A percentile compares a stretch with the other conserved stretches of the same genome.
phyloP scores from a whole-genome alignment of 768 basidiomycete species.

The Trametes meyenii region DNA sequence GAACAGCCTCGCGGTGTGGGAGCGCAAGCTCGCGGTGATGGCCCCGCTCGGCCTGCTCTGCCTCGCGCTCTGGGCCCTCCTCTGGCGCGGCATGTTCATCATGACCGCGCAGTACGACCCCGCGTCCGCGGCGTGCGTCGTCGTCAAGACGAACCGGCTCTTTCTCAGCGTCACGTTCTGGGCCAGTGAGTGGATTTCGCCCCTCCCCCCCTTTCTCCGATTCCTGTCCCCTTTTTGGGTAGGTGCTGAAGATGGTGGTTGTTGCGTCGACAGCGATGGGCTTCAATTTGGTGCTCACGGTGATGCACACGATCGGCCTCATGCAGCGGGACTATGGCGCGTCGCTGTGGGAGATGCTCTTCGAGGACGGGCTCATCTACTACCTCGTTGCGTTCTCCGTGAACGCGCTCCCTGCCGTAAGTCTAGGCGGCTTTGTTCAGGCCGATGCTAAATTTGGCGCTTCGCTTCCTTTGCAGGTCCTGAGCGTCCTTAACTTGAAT shows the following conservation, averaged over 20 bases:
- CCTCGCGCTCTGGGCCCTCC: constrained; percentile 64
- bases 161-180: constrained; percentile 69
- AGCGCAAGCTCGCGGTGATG: constrained; percentile 54
- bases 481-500: constrained; percentile 62
- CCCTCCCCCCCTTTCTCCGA: neutral
- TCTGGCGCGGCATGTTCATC: constrained; percentile 73
- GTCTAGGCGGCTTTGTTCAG: constrained; percentile 25
- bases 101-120: constrained; percentile 59
- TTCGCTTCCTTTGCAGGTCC: constrained; percentile 39
- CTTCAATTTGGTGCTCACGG: constrained; percentile 64
- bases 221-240: neutral
- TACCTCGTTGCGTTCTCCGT: constrained; percentile 67
- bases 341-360: constrained; percentile 69
- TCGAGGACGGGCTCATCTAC: constrained; percentile 73
- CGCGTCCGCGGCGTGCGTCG: constrained; percentile 45
- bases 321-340: constrained; percentile 50
- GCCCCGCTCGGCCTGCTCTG: constrained; percentile 55
- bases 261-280: constrained; percentile 54
- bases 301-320: constrained; percentile 57
- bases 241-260: neutral
- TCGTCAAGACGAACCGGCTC: constrained; percentile 54
- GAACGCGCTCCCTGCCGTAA: constrained; percentile 69
- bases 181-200: constrained; percentile 52
- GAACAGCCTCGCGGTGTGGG: constrained; percentile 69
- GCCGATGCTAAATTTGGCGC: neutral